A percentile compares a stretch with the other conserved stretches of the same genome.
Evolutionary conservation across 106 monocot species (phyloP).

Genomic region (Acanthochlamys bracteata): DNA sequence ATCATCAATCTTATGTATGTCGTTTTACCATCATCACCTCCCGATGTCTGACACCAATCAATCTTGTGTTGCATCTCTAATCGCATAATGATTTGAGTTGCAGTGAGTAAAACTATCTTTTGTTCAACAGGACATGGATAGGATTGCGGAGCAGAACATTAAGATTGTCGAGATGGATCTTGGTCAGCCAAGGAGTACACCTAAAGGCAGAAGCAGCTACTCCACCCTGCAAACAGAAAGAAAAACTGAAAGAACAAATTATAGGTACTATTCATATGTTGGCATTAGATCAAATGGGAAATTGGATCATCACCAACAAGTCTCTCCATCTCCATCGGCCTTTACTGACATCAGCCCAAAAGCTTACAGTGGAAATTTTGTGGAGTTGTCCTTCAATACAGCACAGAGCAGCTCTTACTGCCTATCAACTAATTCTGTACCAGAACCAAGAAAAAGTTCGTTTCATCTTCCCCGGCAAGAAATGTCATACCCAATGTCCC

Average conservation of each 20-base stretch:
- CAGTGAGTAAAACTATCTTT: neutral
- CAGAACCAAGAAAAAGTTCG: neutral
- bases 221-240: slow-evolving; percentile 7
- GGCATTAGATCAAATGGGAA: neutral
- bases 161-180: slow-evolving; percentile 44
- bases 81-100: neutral
- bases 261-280: slow-evolving; percentile 15
- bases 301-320: neutral
- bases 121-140: slow-evolving; percentile 16
- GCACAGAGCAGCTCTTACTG: slow-evolving; percentile 22
- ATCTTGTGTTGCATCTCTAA: too few relatives aligned
- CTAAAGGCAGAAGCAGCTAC: slow-evolving; percentile 26
- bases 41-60: too few relatives aligned
- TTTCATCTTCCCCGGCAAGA: neutral
- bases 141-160: slow-evolving; percentile 17
- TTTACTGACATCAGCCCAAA: slow-evolving; percentile 22
- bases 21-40: too few relatives aligned
- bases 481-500: slow-evolving; percentile 13
- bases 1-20: slow-evolving; percentile 24
- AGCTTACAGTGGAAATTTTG: slow-evolving; percentile 19
- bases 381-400: slow-evolving; percentile 29
- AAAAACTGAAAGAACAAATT: slow-evolving; percentile 20
- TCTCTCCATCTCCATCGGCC: slow-evolving; percentile 10
- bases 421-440: slow-evolving; percentile 17
- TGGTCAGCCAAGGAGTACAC: slow-evolving; percentile 19